Conservation (phyloP, 495 filamentous ascomycete species). For the Penicillium ochrochloron region DNA sequence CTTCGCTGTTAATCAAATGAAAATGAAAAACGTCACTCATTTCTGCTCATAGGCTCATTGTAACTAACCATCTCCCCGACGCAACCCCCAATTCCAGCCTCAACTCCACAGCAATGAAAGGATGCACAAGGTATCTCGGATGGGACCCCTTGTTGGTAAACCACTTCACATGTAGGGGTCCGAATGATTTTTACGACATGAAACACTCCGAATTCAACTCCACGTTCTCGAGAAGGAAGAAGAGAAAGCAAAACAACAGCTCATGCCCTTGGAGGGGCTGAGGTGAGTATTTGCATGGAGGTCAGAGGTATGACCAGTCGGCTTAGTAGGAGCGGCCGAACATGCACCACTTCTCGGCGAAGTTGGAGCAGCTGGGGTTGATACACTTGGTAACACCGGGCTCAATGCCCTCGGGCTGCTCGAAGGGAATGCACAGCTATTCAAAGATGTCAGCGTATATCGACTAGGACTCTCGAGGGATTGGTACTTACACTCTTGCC, state of each 20-base stretch:
- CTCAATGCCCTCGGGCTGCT: constrained; percentile 82
- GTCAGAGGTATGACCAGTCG: neutral
- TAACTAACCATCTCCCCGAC: constrained; percentile 6
- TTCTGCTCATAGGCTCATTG: constrained; percentile 28
- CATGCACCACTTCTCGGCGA: constrained; percentile 83
- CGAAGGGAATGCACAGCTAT: constrained; percentile 93
- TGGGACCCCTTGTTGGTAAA: neutral
- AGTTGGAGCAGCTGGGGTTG: constrained; percentile 76
- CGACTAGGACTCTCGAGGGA: neutral
- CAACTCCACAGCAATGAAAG: constrained; percentile 12
- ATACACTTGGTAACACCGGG: constrained; percentile 85
- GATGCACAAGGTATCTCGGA: constrained; percentile 12
- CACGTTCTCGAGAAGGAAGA: neutral
- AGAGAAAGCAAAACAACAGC: neutral
- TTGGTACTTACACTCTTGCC: constrained; percentile 62
- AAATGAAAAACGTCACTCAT: constrained; percentile 32
- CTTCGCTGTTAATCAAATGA: constrained; percentile 2
- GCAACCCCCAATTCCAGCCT: constrained; percentile 1
- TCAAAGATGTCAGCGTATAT: neutral
- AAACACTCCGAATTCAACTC: neutral
- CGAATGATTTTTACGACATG: constrained; percentile 1
- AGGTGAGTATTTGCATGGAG: neutral
- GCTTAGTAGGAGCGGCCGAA: constrained; percentile 66
- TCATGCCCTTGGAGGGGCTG: neutral
- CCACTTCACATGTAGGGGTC: constrained; percentile 1